A percentile compares a stretch with the other conserved stretches of the same genome.
These are phyloP conservation scores for Fraxinus greggii DNA, from an alignment of 305 asterid genomes.

Conservation along the genomic window DNA sequence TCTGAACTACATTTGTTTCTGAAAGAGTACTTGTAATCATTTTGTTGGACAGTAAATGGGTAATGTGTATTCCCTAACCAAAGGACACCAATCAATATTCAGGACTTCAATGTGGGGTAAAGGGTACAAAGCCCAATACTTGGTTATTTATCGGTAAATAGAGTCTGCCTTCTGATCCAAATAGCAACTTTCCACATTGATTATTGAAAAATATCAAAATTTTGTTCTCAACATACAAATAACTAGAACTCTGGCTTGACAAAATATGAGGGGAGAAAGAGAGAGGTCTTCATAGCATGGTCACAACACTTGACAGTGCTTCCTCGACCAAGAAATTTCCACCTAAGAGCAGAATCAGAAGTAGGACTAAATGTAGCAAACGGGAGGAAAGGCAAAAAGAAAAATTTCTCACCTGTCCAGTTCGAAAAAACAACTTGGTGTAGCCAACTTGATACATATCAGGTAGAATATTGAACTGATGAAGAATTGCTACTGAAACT, in stretches of 20 bases:
- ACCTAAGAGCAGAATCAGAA: background rate
- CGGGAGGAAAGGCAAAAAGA: background rate
- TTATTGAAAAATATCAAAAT: background rate
- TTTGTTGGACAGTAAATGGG: background rate
- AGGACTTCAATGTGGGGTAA: background rate
- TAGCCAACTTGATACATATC: constrained; percentile 99
- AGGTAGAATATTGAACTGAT: constrained; percentile 94
- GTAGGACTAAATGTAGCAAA: background rate
- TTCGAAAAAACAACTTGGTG: constrained; percentile 93
- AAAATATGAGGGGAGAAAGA: background rate
- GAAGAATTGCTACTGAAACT: constrained; percentile 96
- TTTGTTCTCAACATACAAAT: background rate
- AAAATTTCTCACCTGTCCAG: constrained; percentile 82
- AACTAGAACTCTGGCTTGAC: background rate
- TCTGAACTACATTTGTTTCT: background rate
- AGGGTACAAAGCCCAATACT: background rate
- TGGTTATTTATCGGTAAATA: background rate
- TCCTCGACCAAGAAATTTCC: background rate
- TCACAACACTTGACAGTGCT: background rate
- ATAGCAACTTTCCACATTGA: background rate
- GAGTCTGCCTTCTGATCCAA: background rate
- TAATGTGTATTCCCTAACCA: background rate
- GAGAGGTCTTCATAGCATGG: background rate
- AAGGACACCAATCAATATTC: background rate
- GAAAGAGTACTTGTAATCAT: background rate